phyloP scores from a whole-genome alignment of 2,329 filamentous ascomycete genomes.

The Botrytis galanthina region DNA sequence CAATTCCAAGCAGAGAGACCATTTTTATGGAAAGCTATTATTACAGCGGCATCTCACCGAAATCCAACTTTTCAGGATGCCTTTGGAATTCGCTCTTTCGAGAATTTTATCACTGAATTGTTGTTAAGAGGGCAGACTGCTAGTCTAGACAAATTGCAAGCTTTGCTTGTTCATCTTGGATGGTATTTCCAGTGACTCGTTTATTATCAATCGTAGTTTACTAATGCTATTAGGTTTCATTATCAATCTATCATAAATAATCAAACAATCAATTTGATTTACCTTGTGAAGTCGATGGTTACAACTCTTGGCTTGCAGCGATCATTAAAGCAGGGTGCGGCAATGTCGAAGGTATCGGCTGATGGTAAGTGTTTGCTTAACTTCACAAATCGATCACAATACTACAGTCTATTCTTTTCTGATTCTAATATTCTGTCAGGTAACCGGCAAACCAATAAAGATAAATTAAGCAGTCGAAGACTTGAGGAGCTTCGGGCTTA shows the following conservation, averaged over 20 bases:
- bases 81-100: conserved; percentile 22
- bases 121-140: conserved; percentile 28
- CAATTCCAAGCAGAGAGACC: conserved; percentile 22
- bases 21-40: conserved; percentile 24
- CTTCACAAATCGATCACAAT: neutral
- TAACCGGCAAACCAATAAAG: conserved; percentile 23
- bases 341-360: neutral
- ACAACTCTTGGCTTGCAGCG: neutral
- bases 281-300: conserved; percentile 12
- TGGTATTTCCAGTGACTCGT: conserved; percentile 24
- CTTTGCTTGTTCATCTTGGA: conserved; percentile 33
- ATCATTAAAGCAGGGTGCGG: neutral
- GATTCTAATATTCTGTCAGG: conserved; percentile 19
- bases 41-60: conserved; percentile 23
- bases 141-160: conserved; percentile 35
- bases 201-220: neutral
- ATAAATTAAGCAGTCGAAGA: conserved; percentile 9
- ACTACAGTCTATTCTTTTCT: neutral
- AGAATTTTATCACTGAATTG: conserved; percentile 23
- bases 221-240: conserved; percentile 22
- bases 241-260: conserved; percentile 29
- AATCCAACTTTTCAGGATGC: conserved; percentile 19
- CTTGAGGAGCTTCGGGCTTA: conserved; percentile 30
- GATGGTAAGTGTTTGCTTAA: neutral
- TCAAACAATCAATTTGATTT: conserved; percentile 27